Percentiles rank a stretch among this genome's conserved stretches.
Conservation (phyloP, 345 rosid species). For the Turnera subulata region DNA sequence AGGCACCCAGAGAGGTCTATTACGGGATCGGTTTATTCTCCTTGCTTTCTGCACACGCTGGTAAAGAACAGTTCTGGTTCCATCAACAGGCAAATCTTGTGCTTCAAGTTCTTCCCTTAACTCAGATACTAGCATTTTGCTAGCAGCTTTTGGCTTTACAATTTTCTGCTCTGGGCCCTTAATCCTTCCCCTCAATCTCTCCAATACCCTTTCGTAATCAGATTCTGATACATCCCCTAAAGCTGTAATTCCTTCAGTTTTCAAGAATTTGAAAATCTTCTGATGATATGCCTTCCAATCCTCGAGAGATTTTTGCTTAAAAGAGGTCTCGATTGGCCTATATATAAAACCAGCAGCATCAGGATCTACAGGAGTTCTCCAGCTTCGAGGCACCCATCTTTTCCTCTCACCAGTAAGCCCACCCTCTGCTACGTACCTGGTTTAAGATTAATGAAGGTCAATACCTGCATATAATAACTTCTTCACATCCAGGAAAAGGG, state of each 20-base stretch:
- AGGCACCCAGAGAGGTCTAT: constrained; percentile 98
- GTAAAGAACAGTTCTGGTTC: constrained; percentile 94
- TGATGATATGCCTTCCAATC: constrained; percentile 69
- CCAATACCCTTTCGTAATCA: constrained; percentile 75
- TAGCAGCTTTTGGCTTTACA: constrained; percentile 94
- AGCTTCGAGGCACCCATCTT: constrained; percentile 97
- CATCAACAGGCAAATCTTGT: constrained; percentile 91
- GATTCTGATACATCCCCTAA: constrained; percentile 74
- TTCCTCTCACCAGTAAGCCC: constrained; percentile 98
- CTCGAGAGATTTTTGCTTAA: constrained; percentile 84
- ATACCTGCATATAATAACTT: constrained; percentile 4
- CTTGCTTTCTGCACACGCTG: constrained; percentile 99
- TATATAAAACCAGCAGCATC: constrained; percentile 85
- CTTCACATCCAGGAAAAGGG: background rate
- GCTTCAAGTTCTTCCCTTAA: constrained; percentile 95
- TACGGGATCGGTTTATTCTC: constrained; percentile 95
- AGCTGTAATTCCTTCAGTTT: constrained; percentile 67
- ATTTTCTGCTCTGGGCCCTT: constrained; percentile 81
- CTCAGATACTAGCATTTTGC: constrained; percentile 93
- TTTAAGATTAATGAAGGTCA: constrained; percentile 15
- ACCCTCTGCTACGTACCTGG: constrained; percentile 84
- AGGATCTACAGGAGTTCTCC: constrained; percentile 91
- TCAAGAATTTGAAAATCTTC: constrained; percentile 67
- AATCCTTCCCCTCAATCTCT: constrained; percentile 64
- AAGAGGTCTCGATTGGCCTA: constrained; percentile 87